Evolutionary conservation across 371 early-diverging fungal species (phyloP).

Genomic region (Syncephalastrum racemosum): DNA sequence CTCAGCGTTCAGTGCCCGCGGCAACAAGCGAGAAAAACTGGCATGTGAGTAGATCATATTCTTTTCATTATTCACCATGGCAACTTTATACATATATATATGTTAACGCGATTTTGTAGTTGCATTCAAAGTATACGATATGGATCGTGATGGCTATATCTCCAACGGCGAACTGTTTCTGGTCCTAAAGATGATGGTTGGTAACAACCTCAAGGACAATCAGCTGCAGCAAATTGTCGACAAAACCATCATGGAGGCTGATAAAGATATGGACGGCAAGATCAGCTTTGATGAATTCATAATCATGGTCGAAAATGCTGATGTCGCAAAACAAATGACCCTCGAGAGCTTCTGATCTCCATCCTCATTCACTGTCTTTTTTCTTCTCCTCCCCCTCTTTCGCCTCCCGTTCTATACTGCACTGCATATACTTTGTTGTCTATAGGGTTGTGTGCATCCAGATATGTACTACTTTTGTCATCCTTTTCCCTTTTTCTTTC

Average conservation of each 20-base stretch:
- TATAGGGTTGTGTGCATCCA: too few relatives aligned
- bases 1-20: constrained; percentile 90
- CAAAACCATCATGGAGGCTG: constrained; percentile 98
- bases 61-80: constrained; percentile 1
- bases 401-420: too few relatives aligned
- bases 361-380: too few relatives aligned
- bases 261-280: constrained; percentile 91
- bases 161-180: constrained; percentile 97
- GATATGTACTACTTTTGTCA: too few relatives aligned
- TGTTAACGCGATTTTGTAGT: constrained; percentile 47
- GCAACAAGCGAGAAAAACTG: constrained; percentile 90
- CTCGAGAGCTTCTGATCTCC: constrained; percentile 65
- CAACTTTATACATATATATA: too few relatives aligned
- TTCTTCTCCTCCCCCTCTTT: too few relatives aligned
- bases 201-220: constrained; percentile 89
- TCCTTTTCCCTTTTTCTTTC: too few relatives aligned
- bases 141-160: constrained; percentile 97
- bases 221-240: constrained; percentile 99
- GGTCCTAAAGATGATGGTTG: constrained; percentile 98
- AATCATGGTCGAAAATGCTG: constrained; percentile 88
- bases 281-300: constrained; percentile 96
- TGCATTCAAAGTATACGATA: constrained; percentile 98
- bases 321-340: constrained; percentile 94
- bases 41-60: constrained; percentile 56
- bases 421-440: too few relatives aligned